Percentiles rank a stretch among this genome's conserved stretches.
Conservation (phyloP, 1,284 basidiomycete genomes). For the Ustilago cynodontis region DNA sequence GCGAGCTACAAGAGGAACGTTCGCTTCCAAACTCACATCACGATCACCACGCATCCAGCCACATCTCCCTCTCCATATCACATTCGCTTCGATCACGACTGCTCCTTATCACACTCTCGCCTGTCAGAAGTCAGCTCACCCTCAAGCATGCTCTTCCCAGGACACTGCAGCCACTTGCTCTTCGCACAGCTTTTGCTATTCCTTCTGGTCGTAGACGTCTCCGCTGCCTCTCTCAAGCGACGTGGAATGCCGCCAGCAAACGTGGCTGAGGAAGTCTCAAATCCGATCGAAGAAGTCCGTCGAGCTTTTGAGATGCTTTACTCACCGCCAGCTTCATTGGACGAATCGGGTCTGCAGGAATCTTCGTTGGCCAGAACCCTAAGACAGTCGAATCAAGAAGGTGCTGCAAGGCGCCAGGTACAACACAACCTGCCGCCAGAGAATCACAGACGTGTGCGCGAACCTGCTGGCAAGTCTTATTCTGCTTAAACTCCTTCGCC, state of each 20-base stretch:
- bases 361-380: background rate
- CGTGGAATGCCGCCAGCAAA: background rate
- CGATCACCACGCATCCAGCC: background rate
- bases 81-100: background rate
- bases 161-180: background rate
- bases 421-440: background rate
- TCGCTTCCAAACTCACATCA: too few species aligned
- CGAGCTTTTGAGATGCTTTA: background rate
- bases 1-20: too few species aligned
- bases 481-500: conserved; percentile 44
- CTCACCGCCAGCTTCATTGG: background rate
- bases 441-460: conserved; percentile 7
- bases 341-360: background rate
- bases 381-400: background rate
- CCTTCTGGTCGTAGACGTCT: background rate
- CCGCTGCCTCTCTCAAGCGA: background rate
- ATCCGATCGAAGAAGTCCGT: background rate
- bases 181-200: background rate
- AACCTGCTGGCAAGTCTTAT: conserved; percentile 2
- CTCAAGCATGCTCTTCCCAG: background rate
- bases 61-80: background rate
- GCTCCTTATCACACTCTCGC: background rate
- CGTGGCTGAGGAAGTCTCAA: background rate
- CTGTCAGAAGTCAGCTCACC: background rate
- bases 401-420: background rate